phyloP scores from a whole-genome alignment of 176 grass and related monocot genomes.

The Secale cereale region DNA sequence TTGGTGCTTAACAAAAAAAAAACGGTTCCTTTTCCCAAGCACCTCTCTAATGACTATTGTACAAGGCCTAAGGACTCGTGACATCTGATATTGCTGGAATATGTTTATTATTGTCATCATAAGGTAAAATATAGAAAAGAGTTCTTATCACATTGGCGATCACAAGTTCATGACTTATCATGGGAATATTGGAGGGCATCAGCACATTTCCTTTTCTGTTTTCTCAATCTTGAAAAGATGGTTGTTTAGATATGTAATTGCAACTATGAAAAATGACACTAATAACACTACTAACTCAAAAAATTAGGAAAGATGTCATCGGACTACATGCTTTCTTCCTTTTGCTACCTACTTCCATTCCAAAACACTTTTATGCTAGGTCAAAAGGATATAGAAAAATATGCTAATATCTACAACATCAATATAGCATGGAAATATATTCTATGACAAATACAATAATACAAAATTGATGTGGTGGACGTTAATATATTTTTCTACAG shows the following conservation, averaged over 20 bases:
- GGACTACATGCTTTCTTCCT: background rate
- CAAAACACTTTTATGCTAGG: too few relatives aligned
- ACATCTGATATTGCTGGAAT: background rate
- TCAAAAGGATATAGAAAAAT: too few relatives aligned
- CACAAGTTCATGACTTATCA: background rate
- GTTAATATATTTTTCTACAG: too few relatives aligned
- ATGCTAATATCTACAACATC: too few relatives aligned
- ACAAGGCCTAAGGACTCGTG: background rate
- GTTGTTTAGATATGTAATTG: background rate
- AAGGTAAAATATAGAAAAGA: background rate
- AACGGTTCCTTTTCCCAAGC: too few relatives aligned
- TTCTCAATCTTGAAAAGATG: background rate
- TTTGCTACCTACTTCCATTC: background rate
- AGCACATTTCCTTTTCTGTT: background rate
- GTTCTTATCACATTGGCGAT: background rate
- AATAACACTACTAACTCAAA: background rate
- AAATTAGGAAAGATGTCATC: background rate
- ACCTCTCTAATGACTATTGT: background rate
- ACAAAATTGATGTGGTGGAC: too few relatives aligned
- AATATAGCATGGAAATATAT: too few relatives aligned
- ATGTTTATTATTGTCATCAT: background rate
- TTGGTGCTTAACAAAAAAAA: too few relatives aligned
- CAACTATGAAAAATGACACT: background rate
- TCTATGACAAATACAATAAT: too few relatives aligned
- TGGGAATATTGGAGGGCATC: background rate